Evolutionary conservation across 2,329 filamentous ascomycete genomes (phyloP).

Genomic region (Nakataea oryzae): DNA sequence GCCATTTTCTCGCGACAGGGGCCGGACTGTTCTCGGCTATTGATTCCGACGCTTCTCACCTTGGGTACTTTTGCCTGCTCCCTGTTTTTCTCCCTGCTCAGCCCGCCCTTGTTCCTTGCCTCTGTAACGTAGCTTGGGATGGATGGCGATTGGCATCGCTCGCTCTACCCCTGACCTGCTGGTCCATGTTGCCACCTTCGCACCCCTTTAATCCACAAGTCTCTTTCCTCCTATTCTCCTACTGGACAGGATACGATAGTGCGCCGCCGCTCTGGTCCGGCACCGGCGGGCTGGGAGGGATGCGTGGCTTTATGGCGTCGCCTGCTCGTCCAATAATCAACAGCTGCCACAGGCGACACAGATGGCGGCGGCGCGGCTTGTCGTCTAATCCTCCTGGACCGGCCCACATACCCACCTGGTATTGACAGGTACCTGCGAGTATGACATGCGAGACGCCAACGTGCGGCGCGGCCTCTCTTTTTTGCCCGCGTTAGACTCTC

Average conservation of each 20-base stretch:
- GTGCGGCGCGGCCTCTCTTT: neutral
- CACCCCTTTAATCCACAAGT: neutral
- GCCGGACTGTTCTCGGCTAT: neutral
- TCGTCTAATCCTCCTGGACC: neutral
- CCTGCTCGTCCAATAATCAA: neutral
- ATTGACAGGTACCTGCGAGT: neutral
- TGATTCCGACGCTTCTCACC: neutral
- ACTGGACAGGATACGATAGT: neutral
- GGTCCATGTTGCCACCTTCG: neutral
- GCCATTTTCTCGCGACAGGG: neutral
- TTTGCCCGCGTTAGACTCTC: neutral
- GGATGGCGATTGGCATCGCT: neutral
- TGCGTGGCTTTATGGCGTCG: neutral
- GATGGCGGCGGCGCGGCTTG: neutral
- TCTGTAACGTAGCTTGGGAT: neutral
- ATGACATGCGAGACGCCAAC: neutral
- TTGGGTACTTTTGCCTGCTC: neutral
- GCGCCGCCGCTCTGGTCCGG: no score
- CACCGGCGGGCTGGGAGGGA: neutral
- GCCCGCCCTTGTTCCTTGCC: neutral
- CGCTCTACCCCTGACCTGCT: neutral
- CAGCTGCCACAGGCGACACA: neutral
- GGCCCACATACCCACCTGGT: neutral
- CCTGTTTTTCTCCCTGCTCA: no score
- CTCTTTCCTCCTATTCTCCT: neutral